Conservation (phyloP, 305 asterid species). For the Rubia balearica region DNA sequence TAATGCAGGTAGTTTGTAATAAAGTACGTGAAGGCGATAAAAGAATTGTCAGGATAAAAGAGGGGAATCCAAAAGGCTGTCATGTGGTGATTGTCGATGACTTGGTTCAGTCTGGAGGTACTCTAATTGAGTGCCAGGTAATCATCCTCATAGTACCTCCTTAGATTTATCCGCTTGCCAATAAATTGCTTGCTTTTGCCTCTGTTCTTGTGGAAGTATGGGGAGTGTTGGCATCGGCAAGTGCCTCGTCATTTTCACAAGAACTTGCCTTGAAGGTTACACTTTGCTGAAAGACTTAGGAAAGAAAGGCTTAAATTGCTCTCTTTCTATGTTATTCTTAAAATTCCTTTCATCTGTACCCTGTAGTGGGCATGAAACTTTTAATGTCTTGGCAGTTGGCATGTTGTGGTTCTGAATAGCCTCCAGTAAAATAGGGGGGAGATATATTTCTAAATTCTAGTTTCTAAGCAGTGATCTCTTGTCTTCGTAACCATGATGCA, state of each 20-base stretch:
- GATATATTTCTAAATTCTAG: neutral
- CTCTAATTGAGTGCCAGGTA: constrained; percentile 95
- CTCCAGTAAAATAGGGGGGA: neutral
- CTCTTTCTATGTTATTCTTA: neutral
- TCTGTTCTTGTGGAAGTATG: neutral
- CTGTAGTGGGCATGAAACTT: neutral
- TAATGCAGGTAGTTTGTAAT: constrained; percentile 74
- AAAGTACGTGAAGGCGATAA: constrained; percentile 97
- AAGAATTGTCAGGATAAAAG: constrained; percentile 83
- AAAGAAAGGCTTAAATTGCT: neutral
- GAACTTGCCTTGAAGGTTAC: neutral
- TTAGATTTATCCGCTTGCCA: neutral
- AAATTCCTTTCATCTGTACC: neutral
- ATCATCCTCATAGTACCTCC: constrained; percentile 12
- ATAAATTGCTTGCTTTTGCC: neutral
- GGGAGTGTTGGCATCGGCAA: neutral
- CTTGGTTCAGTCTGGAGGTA: constrained; percentile 94
- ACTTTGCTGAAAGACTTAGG: neutral
- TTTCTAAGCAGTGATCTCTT: neutral
- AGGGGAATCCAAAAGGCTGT: constrained; percentile 82
- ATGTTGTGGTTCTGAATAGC: neutral
- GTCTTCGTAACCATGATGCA: neutral
- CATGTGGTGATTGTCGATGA: constrained; percentile 97
- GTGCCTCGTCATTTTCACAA: neutral
- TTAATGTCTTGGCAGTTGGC: neutral